Evolutionary conservation across 495 filamentous ascomycete species (phyloP).

Genomic region (Cenococcum geophilum): DNA sequence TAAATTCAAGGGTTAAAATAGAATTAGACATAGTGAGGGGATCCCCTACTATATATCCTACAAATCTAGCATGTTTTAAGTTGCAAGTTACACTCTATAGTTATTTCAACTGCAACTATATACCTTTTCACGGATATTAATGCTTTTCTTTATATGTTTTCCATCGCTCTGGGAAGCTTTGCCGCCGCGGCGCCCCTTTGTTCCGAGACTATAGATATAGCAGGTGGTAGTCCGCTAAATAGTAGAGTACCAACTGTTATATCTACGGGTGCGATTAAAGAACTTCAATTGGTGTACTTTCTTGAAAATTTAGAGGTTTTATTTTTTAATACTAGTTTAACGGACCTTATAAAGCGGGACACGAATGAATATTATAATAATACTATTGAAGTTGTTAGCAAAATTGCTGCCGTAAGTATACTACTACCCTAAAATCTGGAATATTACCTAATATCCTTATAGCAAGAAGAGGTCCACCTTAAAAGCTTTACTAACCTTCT

Average conservation of each 20-base stretch:
- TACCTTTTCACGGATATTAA: too few relatives aligned
- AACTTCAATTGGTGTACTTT: too few relatives aligned
- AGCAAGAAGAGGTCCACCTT: background rate
- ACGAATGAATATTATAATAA: background rate
- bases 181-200: conserved; percentile 7
- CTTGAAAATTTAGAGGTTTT: too few relatives aligned
- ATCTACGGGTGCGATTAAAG: too few relatives aligned
- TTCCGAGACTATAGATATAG: conserved; percentile 4
- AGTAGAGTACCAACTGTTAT: background rate
- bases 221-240: conserved; percentile 1
- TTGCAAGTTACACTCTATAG: too few relatives aligned
- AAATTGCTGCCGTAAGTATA: background rate
- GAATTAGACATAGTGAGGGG: too few relatives aligned
- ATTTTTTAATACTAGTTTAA: background rate
- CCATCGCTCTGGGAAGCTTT: conserved; percentile 4
- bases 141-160: background rate
- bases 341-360: conserved; percentile 1
- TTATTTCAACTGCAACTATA: too few relatives aligned
- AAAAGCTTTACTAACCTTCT: background rate
- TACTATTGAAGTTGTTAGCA: background rate
- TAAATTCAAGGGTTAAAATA: too few relatives aligned
- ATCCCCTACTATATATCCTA: too few relatives aligned
- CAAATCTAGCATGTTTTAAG: too few relatives aligned
- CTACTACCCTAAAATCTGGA: too few relatives aligned
- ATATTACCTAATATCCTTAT: too few relatives aligned